A percentile compares a stretch with the other conserved stretches of the same genome.
Evolutionary conservation across 164 flowering plant genomes (phyloP).

Genomic region (Akebia trifoliata): DNA sequence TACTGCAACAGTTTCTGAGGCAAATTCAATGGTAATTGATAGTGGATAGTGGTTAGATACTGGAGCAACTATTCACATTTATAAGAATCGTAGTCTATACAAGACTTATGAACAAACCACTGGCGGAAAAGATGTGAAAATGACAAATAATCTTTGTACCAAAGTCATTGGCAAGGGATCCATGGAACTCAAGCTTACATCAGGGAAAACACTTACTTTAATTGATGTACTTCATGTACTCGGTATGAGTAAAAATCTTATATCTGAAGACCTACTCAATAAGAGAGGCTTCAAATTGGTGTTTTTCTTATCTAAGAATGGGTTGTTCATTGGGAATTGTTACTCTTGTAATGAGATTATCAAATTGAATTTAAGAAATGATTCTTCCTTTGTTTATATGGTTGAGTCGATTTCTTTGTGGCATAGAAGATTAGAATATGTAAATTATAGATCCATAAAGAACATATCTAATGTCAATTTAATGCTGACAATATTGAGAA

Average conservation of each 20-base stretch:
- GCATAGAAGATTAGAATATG: constrained; percentile 10
- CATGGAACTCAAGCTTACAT: too few species aligned
- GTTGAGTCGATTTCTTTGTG: constrained; percentile 11
- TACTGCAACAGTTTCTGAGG: too few species aligned
- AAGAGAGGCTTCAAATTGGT: too few species aligned
- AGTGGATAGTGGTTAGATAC: neutral
- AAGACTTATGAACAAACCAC: too few species aligned
- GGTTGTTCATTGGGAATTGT: constrained; percentile 2
- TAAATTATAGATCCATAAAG: neutral
- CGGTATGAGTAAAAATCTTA: too few species aligned
- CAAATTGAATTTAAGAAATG: neutral
- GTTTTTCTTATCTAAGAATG: neutral
- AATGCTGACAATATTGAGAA: neutral
- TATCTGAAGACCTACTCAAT: too few species aligned
- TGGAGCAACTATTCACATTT: neutral
- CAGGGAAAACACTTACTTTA: too few species aligned
- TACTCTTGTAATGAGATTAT: constrained; percentile 5
- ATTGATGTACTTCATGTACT: too few species aligned
- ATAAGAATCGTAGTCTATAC: neutral
- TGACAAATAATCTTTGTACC: too few species aligned
- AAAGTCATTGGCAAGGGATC: too few species aligned
- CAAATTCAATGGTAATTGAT: neutral
- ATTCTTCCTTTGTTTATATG: neutral
- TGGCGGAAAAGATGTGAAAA: too few species aligned
- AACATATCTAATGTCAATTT: neutral